A percentile compares a stretch with the other conserved stretches of the same genome.
Conservation (phyloP, 2,329 filamentous ascomycete species). For the Alternaria incomplexa region DNA sequence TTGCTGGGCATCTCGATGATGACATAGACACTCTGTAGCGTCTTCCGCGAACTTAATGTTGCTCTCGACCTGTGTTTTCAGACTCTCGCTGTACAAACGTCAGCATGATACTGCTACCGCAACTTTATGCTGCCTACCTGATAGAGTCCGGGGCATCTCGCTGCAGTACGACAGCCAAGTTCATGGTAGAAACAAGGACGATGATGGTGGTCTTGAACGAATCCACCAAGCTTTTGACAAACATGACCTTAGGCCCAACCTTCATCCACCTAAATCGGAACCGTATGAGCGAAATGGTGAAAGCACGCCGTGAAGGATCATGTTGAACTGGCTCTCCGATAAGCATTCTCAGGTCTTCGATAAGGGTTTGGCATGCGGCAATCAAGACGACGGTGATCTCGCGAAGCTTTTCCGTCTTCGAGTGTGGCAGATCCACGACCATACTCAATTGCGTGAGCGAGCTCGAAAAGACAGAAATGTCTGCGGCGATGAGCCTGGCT, state of each 20-base stretch:
- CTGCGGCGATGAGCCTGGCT: neutral
- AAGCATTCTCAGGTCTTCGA: neutral
- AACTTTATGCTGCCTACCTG: too few species aligned
- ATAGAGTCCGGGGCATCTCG: neutral
- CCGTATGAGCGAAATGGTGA: neutral
- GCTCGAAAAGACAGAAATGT: accelerated
- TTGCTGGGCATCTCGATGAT: neutral
- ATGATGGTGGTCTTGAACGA: neutral
- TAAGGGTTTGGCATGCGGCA: neutral
- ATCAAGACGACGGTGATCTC: neutral
- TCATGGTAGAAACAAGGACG: neutral
- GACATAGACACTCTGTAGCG: neutral
- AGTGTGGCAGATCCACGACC: neutral
- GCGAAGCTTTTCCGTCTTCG: neutral
- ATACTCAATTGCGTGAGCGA: neutral
- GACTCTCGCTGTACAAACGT: too few species aligned
- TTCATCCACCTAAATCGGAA: neutral
- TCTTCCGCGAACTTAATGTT: neutral
- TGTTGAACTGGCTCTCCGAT: neutral
- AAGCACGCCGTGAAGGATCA: accelerated
- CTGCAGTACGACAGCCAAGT: neutral
- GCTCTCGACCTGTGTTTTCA: neutral
- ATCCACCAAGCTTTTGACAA: neutral
- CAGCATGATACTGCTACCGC: too few species aligned
- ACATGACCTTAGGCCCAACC: neutral